A percentile compares a stretch with the other conserved stretches of the same genome.
phyloP scores from a whole-genome alignment of 2,329 filamentous ascomycete species.

The Aureobasidium sp. region DNA sequence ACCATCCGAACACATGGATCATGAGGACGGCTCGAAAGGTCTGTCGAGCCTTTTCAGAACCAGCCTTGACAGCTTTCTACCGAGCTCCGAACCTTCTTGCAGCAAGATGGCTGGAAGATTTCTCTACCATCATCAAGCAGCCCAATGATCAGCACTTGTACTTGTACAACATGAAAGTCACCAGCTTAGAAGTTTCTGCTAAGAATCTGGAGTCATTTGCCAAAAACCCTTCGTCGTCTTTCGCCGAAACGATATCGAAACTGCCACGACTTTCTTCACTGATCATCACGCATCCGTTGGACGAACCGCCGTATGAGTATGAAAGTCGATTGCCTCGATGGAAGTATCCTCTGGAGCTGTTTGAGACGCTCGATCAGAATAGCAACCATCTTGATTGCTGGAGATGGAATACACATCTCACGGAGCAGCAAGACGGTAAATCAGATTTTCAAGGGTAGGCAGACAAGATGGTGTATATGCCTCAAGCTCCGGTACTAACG shows the following conservation, averaged over 20 bases:
- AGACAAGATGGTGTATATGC: constrained; percentile 16
- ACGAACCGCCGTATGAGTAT: constrained; percentile 60
- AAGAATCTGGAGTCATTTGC: constrained; percentile 10
- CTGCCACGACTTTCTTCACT: constrained; percentile 63
- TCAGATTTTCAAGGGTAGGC: constrained; percentile 35
- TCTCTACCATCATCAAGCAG: constrained; percentile 26
- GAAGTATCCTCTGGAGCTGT: constrained; percentile 61
- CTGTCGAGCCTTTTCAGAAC: constrained; percentile 29
- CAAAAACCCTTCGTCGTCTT: constrained; percentile 38
- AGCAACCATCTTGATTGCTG: constrained; percentile 43
- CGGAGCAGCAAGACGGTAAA: constrained; percentile 4
- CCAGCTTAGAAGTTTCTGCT: constrained; percentile 63
- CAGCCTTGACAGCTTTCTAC: constrained; percentile 33
- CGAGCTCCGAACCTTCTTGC: constrained; percentile 25
- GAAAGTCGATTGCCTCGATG: constrained; percentile 48
- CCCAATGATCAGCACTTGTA: constrained; percentile 26
- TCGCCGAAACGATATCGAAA: constrained; percentile 53
- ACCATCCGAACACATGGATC: constrained; percentile 25
- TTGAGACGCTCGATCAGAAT: constrained; percentile 53
- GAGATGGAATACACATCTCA: constrained; percentile 43
- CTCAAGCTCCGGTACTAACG: neutral
- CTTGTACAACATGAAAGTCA: constrained; percentile 66
- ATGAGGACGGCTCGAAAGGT: constrained; percentile 26
- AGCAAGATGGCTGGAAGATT: constrained; percentile 26
- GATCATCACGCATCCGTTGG: constrained; percentile 63